Percentiles rank a stretch among this genome's conserved stretches.
Evolutionary conservation across 768 basidiomycete genomes (phyloP).

Genomic region (Kondoa malvinella): DNA sequence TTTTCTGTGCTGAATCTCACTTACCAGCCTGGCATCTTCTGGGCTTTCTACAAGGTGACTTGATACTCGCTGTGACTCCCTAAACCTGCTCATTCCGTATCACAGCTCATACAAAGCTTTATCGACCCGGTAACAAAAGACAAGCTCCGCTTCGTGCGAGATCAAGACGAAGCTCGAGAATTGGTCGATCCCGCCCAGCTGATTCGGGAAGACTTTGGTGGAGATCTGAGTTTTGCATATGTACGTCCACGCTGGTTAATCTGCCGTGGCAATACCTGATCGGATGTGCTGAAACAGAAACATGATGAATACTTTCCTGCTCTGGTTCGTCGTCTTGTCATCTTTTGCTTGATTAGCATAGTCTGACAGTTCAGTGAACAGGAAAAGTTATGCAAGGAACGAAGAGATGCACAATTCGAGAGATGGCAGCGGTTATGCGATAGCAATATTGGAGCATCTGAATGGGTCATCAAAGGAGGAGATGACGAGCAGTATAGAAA

Average conservation of each 20-base stretch:
- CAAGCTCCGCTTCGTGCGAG: slow-evolving; percentile 27
- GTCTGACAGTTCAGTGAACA: slow-evolving; percentile 34
- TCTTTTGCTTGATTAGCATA: not conserved
- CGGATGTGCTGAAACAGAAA: slow-evolving; percentile 22
- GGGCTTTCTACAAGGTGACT: slow-evolving; percentile 21
- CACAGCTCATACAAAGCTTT: slow-evolving; percentile 33
- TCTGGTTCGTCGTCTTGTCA: not conserved
- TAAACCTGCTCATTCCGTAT: not conserved
- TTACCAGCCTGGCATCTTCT: slow-evolving; percentile 13
- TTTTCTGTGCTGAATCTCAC: not conserved
- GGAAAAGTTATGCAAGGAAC: slow-evolving; percentile 41
- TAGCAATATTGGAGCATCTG: slow-evolving; percentile 51
- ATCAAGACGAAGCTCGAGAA: slow-evolving; percentile 14
- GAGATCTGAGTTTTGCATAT: slow-evolving; percentile 51
- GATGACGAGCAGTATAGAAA: not conserved
- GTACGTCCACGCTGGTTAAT: not conserved
- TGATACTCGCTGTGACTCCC: not conserved
- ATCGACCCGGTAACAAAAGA: slow-evolving; percentile 57
- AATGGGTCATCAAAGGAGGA: slow-evolving; percentile 55
- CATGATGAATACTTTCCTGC: slow-evolving; percentile 58
- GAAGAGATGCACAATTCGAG: slow-evolving; percentile 39
- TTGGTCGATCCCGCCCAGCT: slow-evolving; percentile 56
- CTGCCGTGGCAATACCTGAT: not conserved
- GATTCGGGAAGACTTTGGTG: slow-evolving; percentile 47
- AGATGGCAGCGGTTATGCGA: slow-evolving; percentile 51